phyloP scores from a whole-genome alignment of 73 alveolate species.

The Paramecium sonneborni region DNA sequence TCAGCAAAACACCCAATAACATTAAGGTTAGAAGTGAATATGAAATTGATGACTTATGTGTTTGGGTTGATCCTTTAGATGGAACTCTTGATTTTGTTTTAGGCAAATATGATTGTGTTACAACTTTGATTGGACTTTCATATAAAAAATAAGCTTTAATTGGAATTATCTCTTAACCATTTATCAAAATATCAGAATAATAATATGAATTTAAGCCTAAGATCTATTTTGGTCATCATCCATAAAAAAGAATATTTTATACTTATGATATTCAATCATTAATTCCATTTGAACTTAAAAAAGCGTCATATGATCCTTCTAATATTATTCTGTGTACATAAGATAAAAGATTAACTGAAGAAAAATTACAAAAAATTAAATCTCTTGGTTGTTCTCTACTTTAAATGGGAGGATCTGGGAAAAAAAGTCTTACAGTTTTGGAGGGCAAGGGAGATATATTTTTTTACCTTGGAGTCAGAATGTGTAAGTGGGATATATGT shows the following conservation, averaged over 20 bases:
- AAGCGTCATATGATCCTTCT: not conserved
- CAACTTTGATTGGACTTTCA: constrained; percentile 80
- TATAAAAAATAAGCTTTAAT: constrained; percentile 50
- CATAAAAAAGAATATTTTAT: constrained; percentile 5
- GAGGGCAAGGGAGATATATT: constrained; percentile 67
- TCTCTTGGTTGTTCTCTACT: constrained; percentile 30
- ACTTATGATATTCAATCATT: not conserved
- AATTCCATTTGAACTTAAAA: constrained; percentile 37
- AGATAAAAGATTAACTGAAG: constrained; percentile 27
- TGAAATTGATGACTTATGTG: constrained; percentile 69
- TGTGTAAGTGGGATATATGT: constrained; percentile 83
- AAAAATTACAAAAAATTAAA: not conserved
- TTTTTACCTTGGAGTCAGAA: constrained; percentile 66
- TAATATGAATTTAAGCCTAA: constrained; percentile 36
- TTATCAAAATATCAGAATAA: not conserved
- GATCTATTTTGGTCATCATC: constrained; percentile 60
- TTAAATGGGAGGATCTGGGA: constrained; percentile 77
- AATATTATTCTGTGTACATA: not conserved
- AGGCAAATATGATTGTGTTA: constrained; percentile 80
- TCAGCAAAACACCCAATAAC: not conserved
- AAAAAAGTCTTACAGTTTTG: constrained; percentile 61
- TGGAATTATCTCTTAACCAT: constrained; percentile 67
- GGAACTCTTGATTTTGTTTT: constrained; percentile 87
- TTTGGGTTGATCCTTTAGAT: constrained; percentile 95
- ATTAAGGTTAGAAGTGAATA: constrained; percentile 12